Evolutionary conservation across 1,284 basidiomycete genomes (phyloP).

Genomic region (Pseudozyma sp.): DNA sequence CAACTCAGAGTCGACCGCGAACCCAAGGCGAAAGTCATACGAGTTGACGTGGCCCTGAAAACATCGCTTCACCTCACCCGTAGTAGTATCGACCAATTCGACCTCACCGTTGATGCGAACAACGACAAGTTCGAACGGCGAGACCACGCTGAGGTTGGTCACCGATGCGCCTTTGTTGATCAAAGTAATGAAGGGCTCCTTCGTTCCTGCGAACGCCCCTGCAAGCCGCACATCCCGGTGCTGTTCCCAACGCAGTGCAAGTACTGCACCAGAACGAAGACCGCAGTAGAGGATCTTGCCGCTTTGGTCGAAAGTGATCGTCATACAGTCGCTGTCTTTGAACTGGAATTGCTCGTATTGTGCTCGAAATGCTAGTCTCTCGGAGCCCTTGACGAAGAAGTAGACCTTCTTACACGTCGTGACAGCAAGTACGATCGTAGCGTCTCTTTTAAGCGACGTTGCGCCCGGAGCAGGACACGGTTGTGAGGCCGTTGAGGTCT

Average conservation of each 20-base stretch:
- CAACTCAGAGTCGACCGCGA: slow-evolving; percentile 16
- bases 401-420: neutral
- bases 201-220: too few relatives aligned
- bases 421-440: too few relatives aligned
- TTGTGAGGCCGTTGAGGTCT: too few relatives aligned
- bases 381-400: too few relatives aligned
- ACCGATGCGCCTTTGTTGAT: slow-evolving; percentile 16
- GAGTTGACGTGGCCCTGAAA: slow-evolving; percentile 39
- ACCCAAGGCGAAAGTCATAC: slow-evolving; percentile 26
- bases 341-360: neutral
- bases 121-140: slow-evolving; percentile 11
- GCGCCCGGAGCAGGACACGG: too few relatives aligned
- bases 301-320: slow-evolving; percentile 2
- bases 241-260: slow-evolving; percentile 8
- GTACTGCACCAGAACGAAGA: slow-evolving; percentile 16
- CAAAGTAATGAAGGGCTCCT: neutral
- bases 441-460: too few relatives aligned
- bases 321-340: slow-evolving; percentile 24
- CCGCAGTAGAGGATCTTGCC: slow-evolving; percentile 21
- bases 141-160: slow-evolving; percentile 18
- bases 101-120: slow-evolving; percentile 30
- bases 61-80: neutral
- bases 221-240: too few relatives aligned
- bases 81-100: slow-evolving; percentile 12
- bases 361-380: neutral